These are phyloP conservation scores for Beauveria caledonica DNA, from an alignment of 2,329 filamentous ascomycete genomes.

Conservation along the genomic window DNA sequence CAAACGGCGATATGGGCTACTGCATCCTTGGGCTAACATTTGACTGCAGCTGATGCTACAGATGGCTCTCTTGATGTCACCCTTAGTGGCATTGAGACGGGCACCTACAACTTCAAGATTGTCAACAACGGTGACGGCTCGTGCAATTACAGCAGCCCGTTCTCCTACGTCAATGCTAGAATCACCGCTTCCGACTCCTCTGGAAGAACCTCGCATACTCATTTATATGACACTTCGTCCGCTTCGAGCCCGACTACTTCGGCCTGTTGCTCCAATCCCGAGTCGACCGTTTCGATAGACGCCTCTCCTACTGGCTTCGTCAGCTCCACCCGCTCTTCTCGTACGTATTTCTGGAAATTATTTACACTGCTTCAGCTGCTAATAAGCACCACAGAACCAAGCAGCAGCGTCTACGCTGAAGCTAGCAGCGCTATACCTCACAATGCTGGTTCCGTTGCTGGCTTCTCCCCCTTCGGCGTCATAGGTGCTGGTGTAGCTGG, in stretches of 20 bases:
- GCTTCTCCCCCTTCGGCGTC: not conserved
- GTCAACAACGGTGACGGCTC: slow-evolving; percentile 18
- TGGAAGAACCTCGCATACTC: not conserved
- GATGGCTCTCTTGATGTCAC: slow-evolving; percentile 22
- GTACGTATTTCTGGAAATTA: not conserved
- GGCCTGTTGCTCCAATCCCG: not conserved
- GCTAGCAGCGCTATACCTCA: not conserved
- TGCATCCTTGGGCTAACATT: not conserved
- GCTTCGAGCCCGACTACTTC: not conserved
- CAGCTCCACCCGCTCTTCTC: not conserved
- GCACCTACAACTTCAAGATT: slow-evolving; percentile 29
- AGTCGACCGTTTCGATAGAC: not conserved
- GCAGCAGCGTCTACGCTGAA: not conserved
- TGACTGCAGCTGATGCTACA: slow-evolving; percentile 13
- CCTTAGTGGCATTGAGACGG: slow-evolving; percentile 20
- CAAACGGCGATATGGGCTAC: not conserved
- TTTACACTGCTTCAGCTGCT: not conserved
- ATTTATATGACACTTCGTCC: not conserved
- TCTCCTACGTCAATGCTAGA: slow-evolving; percentile 21
- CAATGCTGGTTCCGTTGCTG: not conserved
- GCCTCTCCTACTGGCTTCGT: not conserved
- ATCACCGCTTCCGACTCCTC: not conserved
- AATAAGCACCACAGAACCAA: not conserved
- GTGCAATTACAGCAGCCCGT: slow-evolving; percentile 27
- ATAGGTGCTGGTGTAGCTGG: not conserved